These are phyloP conservation scores for Aspergillus proliferans DNA, from an alignment of 2,329 filamentous ascomycete species.

Conservation along the genomic window DNA sequence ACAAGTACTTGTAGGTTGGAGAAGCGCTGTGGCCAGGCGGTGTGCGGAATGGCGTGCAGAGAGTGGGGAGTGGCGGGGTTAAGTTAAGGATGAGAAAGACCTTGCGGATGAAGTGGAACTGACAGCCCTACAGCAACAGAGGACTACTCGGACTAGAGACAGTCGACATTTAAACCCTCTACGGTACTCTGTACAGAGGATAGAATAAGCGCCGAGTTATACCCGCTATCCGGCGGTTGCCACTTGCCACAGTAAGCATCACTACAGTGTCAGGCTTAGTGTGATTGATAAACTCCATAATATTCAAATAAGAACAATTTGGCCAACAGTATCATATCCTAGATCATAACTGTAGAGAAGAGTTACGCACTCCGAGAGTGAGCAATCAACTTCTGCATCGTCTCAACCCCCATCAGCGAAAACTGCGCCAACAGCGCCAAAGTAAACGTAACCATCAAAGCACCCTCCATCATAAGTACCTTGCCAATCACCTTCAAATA, in stretches of 20 bases:
- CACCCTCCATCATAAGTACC: conserved; percentile 53
- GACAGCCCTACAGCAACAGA: too few relatives aligned
- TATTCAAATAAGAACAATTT: background rate
- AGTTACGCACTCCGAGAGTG: conserved; percentile 1
- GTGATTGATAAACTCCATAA: too few relatives aligned
- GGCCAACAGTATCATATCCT: background rate
- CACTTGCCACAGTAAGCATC: too few relatives aligned
- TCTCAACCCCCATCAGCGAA: conserved; percentile 41
- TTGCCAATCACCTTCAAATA: conserved; percentile 71
- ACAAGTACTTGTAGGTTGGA: conserved; percentile 11
- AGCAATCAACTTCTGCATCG: conserved; percentile 11
- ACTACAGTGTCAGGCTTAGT: too few relatives aligned
- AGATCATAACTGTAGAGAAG: background rate
- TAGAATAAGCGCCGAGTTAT: too few relatives aligned
- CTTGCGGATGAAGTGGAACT: too few relatives aligned
- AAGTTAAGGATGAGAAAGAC: background rate
- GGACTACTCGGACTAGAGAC: too few relatives aligned
- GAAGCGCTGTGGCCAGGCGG: conserved; percentile 2
- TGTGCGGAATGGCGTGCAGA: conserved; percentile 8
- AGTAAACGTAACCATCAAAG: conserved; percentile 42
- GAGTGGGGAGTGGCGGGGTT: background rate
- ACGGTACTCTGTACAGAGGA: too few relatives aligned
- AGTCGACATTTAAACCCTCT: too few relatives aligned
- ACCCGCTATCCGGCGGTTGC: too few relatives aligned
- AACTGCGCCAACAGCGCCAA: conserved; percentile 50